These are phyloP conservation scores for Vaccinium darrowii DNA, from an alignment of 148 eudicot species.

Conservation along the genomic window DNA sequence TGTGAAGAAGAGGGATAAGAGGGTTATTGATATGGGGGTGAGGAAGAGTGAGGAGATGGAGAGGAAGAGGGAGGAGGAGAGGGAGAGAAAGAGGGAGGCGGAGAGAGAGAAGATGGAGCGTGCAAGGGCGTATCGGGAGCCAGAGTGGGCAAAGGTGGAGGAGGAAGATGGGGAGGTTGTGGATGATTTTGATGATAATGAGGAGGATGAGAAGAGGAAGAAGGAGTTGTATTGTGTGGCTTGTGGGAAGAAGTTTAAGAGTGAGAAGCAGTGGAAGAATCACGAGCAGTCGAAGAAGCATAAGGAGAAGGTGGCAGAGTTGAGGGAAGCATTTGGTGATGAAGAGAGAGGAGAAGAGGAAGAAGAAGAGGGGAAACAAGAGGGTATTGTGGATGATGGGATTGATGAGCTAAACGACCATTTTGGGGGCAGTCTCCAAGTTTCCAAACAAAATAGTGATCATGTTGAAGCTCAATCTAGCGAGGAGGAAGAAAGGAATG, in stretches of 20 bases:
- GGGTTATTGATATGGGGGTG: slow-evolving; percentile 92
- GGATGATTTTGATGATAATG: slow-evolving; percentile 33
- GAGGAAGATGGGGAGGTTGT: slow-evolving; percentile 55
- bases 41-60: slow-evolving; percentile 86
- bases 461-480: slow-evolving; percentile 38
- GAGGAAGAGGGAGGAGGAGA: slow-evolving; percentile 75
- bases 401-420: slow-evolving; percentile 47
- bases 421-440: slow-evolving; percentile 34
- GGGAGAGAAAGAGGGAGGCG: slow-evolving; percentile 55
- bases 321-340: slow-evolving; percentile 61
- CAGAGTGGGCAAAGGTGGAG: slow-evolving; percentile 77
- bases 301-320: slow-evolving; percentile 85
- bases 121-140: slow-evolving; percentile 63
- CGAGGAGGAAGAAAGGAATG: slow-evolving; percentile 39
- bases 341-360: slow-evolving; percentile 43
- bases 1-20: slow-evolving; percentile 97
- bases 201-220: slow-evolving; percentile 47
- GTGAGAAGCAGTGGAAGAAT: slow-evolving; percentile 96
- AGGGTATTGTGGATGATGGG: slow-evolving; percentile 23
- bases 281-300: slow-evolving; percentile 97
- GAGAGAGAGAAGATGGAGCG: slow-evolving; percentile 74
- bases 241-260: slow-evolving; percentile 94
- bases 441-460: slow-evolving; percentile 34
- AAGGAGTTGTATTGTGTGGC: slow-evolving; percentile 79
- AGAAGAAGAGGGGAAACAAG: slow-evolving; percentile 26